Percentiles rank a stretch among this genome's conserved stretches.
Evolutionary conservation across 192 early-diverging fungal genomes (phyloP).

Genomic region (Coemansia sp.): DNA sequence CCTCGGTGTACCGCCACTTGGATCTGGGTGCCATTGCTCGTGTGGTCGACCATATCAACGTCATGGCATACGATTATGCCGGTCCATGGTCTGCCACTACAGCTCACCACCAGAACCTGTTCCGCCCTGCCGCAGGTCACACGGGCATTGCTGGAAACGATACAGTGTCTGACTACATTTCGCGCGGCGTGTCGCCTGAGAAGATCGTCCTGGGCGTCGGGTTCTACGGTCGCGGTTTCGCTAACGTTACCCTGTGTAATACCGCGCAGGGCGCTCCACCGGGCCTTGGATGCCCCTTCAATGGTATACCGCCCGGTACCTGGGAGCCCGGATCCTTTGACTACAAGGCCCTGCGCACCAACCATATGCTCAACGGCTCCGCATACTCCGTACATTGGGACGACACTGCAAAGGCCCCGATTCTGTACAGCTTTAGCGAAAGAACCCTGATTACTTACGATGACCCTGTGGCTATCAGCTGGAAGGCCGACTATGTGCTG

Average conservation of each 20-base stretch:
- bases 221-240: slow-evolving; percentile 92
- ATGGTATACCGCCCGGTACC: slow-evolving; percentile 73
- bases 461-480: slow-evolving; percentile 60
- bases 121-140: slow-evolving; percentile 59
- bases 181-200: slow-evolving; percentile 70
- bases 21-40: slow-evolving; percentile 62
- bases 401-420: slow-evolving; percentile 70
- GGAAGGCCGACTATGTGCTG: slow-evolving; percentile 68
- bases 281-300: slow-evolving; percentile 62
- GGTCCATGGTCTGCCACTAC: slow-evolving; percentile 65
- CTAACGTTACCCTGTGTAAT: slow-evolving; percentile 65
- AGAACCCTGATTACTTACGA: slow-evolving; percentile 85
- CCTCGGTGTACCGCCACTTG: slow-evolving; percentile 62
- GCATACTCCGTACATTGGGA: slow-evolving; percentile 77
- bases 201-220: slow-evolving; percentile 91
- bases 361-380: slow-evolving; percentile 53
- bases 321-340: slow-evolving; percentile 94
- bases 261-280: slow-evolving; percentile 35
- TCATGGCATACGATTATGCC: slow-evolving; percentile 90
- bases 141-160: slow-evolving; percentile 60
- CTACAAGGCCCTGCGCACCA: slow-evolving; percentile 68
- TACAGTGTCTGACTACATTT: slow-evolving; percentile 71
- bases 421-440: slow-evolving; percentile 70
- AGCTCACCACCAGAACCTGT: slow-evolving; percentile 89
- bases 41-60: slow-evolving; percentile 75